phyloP scores from a whole-genome alignment of 2,329 filamentous ascomycete species.

The Diaporthe destruens region DNA sequence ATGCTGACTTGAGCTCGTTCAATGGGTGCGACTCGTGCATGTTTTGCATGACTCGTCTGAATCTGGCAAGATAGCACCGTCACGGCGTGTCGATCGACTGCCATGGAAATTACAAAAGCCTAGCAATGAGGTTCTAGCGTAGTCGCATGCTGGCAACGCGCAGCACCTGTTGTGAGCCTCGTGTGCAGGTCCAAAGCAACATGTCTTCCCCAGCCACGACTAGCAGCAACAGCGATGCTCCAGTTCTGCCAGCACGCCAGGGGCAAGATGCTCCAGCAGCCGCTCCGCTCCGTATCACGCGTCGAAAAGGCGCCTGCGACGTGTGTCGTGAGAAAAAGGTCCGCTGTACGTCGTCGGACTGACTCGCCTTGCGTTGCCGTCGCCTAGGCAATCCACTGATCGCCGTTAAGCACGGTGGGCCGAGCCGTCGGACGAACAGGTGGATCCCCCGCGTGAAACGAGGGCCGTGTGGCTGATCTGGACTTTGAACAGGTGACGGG shows the following conservation, averaged over 20 bases:
- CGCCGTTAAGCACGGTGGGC: neutral
- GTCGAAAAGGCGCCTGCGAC: neutral
- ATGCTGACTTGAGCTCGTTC: too few relatives aligned
- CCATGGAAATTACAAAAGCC: too few relatives aligned
- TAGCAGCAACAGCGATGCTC: neutral
- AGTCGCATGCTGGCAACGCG: too few relatives aligned
- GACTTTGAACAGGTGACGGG: neutral
- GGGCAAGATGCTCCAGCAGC: neutral
- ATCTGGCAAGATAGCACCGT: too few relatives aligned
- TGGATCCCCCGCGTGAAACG: neutral
- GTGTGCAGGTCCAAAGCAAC: neutral
- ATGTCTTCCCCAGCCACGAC: neutral
- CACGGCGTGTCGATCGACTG: too few relatives aligned
- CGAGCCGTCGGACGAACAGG: neutral
- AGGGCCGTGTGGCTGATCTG: neutral
- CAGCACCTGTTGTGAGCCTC: neutral
- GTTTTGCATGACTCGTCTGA: too few relatives aligned
- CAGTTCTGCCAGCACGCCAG: neutral
- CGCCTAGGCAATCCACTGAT: neutral
- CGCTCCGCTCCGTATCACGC: neutral
- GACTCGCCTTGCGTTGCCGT: neutral
- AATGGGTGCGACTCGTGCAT: too few relatives aligned
- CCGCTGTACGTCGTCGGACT: neutral
- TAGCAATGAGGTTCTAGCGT: too few relatives aligned
- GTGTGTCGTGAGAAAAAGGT: slow-evolving; percentile 1